Evolutionary conservation across 148 eudicot species (phyloP).

Genomic region (Rhododendron mucronatum): DNA sequence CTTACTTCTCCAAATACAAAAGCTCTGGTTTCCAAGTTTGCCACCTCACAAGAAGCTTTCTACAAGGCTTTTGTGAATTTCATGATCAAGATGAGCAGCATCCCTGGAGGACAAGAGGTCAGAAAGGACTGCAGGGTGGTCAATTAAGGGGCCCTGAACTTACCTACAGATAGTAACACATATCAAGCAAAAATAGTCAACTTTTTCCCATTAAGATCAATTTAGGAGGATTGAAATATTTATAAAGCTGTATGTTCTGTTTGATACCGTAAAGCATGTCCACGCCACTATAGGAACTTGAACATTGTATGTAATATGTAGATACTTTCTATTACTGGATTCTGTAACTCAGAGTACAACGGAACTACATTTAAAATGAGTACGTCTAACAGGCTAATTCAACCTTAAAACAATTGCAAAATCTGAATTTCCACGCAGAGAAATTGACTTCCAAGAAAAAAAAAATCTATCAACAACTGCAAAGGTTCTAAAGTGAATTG

Average conservation of each 20-base stretch:
- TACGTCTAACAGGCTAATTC: too few species aligned
- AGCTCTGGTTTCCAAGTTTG: conserved; percentile 43
- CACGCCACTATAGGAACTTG: too few species aligned
- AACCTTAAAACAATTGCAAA: neutral
- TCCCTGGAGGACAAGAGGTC: conserved; percentile 62
- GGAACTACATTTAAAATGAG: neutral
- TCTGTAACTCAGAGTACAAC: neutral
- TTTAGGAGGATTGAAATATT: neutral
- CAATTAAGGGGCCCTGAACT: conserved; percentile 22
- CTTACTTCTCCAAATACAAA: conserved; percentile 37
- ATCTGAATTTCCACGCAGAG: neutral
- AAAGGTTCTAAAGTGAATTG: neutral
- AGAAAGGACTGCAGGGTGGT: conserved; percentile 52
- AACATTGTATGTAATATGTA: neutral
- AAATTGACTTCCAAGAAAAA: neutral
- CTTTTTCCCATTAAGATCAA: neutral
- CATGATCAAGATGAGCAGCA: conserved; percentile 79
- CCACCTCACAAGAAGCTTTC: conserved; percentile 42
- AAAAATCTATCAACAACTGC: neutral
- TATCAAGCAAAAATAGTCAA: neutral
- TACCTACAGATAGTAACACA: neutral
- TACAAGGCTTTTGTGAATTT: conserved; percentile 49
- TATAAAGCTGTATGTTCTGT: neutral
- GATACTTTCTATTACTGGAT: neutral
- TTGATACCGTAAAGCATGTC: neutral